Conservation (phyloP, 2,329 filamentous ascomycete species). For the Penicillium glabrum region DNA sequence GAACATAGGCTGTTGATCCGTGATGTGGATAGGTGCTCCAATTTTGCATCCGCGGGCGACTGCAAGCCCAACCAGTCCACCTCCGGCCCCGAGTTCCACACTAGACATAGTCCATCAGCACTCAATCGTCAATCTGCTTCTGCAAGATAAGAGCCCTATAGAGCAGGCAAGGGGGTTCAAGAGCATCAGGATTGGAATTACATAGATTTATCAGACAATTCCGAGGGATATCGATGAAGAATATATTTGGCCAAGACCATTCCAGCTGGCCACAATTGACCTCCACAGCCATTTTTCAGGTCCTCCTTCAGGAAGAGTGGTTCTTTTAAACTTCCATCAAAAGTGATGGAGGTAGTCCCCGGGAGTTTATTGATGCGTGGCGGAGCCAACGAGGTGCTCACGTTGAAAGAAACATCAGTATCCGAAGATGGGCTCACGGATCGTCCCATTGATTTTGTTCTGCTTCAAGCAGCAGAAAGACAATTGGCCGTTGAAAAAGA, state of each 20-base stretch:
- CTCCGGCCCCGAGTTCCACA: constrained; percentile 88
- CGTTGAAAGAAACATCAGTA: constrained; percentile 34
- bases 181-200: constrained; percentile 38
- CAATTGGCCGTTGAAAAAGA: too few species aligned
- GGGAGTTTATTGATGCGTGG: constrained; percentile 54
- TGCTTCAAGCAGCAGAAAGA: background rate
- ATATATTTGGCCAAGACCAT: constrained; percentile 86
- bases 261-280: constrained; percentile 91
- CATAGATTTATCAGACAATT: constrained; percentile 69
- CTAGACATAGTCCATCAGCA: constrained; percentile 45
- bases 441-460: constrained; percentile 12
- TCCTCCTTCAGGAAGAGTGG: constrained; percentile 82
- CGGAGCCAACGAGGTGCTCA: constrained; percentile 59
- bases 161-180: background rate
- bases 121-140: background rate
- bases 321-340: constrained; percentile 70
- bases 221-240: constrained; percentile 68
- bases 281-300: constrained; percentile 82
- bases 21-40: constrained; percentile 66
- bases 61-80: constrained; percentile 75
- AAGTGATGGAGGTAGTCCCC: constrained; percentile 56
- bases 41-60: constrained; percentile 58
- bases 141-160: background rate
- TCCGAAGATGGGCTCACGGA: constrained; percentile 22
- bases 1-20: constrained; percentile 85